Conservation (phyloP, 176 grass and related monocot species). For the Aechmea fasciata region DNA sequence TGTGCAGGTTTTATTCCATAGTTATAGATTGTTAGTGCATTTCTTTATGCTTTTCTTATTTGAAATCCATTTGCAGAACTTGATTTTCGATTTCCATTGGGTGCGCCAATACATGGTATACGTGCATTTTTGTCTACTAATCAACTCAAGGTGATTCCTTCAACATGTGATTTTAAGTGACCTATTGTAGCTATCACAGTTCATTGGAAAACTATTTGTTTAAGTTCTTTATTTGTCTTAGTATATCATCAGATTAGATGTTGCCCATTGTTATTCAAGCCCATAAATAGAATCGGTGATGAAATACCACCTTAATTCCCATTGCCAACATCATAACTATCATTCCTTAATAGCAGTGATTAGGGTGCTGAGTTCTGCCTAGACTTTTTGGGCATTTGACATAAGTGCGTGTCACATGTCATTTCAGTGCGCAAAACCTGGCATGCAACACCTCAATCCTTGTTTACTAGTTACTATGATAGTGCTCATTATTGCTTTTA, state of each 20-base stretch:
- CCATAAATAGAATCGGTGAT: neutral
- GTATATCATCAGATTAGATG: no score
- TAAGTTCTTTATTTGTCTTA: no score
- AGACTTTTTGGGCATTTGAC: no score
- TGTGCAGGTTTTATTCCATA: neutral
- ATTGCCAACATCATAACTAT: neutral
- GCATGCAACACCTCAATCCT: neutral
- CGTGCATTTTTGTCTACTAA: conserved; percentile 86
- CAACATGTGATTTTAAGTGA: neutral
- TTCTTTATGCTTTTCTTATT: conserved; percentile 14
- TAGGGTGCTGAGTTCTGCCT: no score
- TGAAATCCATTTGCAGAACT: conserved; percentile 51
- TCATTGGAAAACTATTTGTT: no score
- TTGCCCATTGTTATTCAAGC: neutral
- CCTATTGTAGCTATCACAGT: no score
- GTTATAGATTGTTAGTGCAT: neutral
- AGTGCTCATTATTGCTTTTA: neutral
- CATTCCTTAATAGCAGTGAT: no score
- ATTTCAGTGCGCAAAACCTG: no score
- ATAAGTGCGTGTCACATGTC: no score
- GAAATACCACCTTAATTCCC: neutral
- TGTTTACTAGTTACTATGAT: neutral
- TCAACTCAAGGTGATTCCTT: conserved; percentile 73
- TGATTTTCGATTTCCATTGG: conserved; percentile 89
- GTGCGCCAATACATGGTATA: conserved; percentile 94